Base-by-base conservation (phyloP, 1,139 yeast species). In the Magnusiomyces suaveolens region DNA sequence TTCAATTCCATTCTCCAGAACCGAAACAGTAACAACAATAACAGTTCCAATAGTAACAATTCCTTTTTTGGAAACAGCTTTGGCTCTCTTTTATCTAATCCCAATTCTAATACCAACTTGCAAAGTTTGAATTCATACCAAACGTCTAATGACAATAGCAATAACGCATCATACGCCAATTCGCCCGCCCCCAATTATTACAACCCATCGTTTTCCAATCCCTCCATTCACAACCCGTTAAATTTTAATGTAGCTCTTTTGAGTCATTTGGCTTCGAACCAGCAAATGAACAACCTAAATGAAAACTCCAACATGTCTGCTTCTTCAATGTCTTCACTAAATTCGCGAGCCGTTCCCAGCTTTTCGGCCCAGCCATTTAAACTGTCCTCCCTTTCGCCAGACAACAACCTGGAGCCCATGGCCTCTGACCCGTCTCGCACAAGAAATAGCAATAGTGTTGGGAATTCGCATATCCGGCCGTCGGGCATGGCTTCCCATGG, bases 51-150 rank as follows among this genome's bases (percentile, higher is more conserved):
- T 2, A 43, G n/a, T 43, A 43, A 24, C 23, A 48, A 54, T 43
- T 60, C 52, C 65, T 61, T 25, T 60, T 57, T 63, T 65, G 54
- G 16, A 66, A 57, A 16, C 67, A 63, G 39, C 66, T 56, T 43
- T 68, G 60, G 68, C 68, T 66, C 43, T 60, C 60, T 38, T 10
- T 12, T 12, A 12, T 38, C 41, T 6, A n/a, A n/a, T n/a, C n/a
- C n/a, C n/a, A n/a, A n/a, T n/a, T n/a, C n/a, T n/a, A 38, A 38
- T 16, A 38, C 20, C 6, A 38, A 16, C 41, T n/a, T 38, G 4
- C 41, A 38, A 38, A 18, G n/a, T n/a, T n/a, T 38, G 16, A 12
- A 38, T 18, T 20, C 57, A 59, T 29, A 6, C 6, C 33, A 29
- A 6, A 6, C 6, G 6, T 29, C 33, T 6, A 32, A 23, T 24